Base-by-base conservation (phyloP, 148 eudicot genomes). In the Euryodendron excelsum region DNA sequence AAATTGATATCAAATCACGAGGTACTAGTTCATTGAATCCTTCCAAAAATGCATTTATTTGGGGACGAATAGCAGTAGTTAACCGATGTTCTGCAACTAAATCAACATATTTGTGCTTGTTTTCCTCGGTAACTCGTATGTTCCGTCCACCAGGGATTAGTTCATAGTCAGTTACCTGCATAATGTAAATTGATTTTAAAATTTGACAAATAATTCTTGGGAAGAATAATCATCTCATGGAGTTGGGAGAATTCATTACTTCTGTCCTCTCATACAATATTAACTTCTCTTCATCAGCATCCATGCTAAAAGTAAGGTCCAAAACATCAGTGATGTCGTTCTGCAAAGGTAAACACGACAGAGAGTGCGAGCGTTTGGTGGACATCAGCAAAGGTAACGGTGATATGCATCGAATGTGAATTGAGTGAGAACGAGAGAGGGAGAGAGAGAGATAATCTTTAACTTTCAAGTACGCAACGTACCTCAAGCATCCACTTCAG, bases 401-500 rank as follows among this genome's bases (percentile, higher is more conserved):
- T 66, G 2, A 1, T 1, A 36, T 56, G 20, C 21, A 81, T 71
- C 47, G 20, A 58, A 13, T 52, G 78, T 50, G n/a, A 50, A 27
- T 21, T 23, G 75, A 11, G 58, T 33, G 59, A 7, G 48, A 5
- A 3, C 48, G 55, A 56, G 34, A 66, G 73, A 69, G 44, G 53
- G 25, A 53, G 76, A 45, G 41, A 33, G 18, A 33, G 25, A 23
- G 4, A 25, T 0, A 62, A 20, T n/a, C 17, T 15, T 5, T 25
- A 73, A 41, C 60, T n/a, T 65, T 30, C 13, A 50, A 66, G 36
- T 4, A 28, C 65, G 59, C 25, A 69, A 68, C 88, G 75, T 62
- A 96, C 99, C 99, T 93, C 98, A 79, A 93, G 98, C 97, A 93
- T 87, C 99, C 99, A 96, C 79, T 93, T 93, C 70, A 96, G 83